Evolutionary conservation across 208 protist genomes (phyloP).

Genomic region (Acanthamoeba lenticulata): DNA sequence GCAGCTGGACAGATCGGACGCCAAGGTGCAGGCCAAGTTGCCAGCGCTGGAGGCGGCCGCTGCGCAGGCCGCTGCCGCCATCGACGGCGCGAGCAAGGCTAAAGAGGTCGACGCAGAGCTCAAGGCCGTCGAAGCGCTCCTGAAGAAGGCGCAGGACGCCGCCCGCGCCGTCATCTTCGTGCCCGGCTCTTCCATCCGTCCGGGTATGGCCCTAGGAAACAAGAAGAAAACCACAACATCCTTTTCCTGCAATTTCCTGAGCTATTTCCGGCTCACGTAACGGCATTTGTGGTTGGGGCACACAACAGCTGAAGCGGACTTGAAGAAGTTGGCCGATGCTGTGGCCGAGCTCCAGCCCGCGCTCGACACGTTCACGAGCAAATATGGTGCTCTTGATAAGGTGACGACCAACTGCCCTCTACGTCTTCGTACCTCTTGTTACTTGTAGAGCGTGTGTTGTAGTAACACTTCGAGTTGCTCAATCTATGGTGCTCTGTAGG

Average conservation of each 20-base stretch:
- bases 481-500: background rate
- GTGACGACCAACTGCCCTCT: background rate
- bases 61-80: constrained; percentile 1
- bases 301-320: constrained; percentile 41
- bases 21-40: constrained; percentile 59
- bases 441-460: background rate
- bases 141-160: constrained; percentile 59
- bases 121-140: constrained; percentile 40
- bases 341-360: constrained; percentile 37
- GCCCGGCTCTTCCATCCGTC: background rate
- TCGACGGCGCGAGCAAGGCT: background rate
- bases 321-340: constrained; percentile 32
- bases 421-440: background rate
- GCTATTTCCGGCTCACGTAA: background rate
- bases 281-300: background rate
- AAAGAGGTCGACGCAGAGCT: constrained; percentile 50
- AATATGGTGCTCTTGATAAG: constrained; percentile 35
- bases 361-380: background rate
- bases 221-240: background rate
- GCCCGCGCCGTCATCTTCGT: constrained; percentile 52
- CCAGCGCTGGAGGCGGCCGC: constrained; percentile 11
- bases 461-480: background rate
- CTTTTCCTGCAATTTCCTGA: background rate
- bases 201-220: background rate
- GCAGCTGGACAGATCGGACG: constrained; percentile 41